Percentiles rank a stretch among this genome's conserved stretches.
Conservation (phyloP, 2,329 filamentous ascomycete genomes). For the Trichoderma harzianum region DNA sequence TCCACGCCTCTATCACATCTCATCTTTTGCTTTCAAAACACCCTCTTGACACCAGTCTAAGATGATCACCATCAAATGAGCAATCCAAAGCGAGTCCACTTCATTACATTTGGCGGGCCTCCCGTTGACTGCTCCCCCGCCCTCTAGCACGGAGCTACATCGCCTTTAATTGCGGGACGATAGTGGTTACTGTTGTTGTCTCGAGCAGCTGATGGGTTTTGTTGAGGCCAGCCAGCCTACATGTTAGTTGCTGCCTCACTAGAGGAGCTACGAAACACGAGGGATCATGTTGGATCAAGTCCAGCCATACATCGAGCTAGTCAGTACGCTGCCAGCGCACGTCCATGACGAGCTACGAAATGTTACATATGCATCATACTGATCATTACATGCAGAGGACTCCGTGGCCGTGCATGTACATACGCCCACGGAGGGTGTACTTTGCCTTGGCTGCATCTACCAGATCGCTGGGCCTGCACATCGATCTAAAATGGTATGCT, state of each 20-base stretch:
- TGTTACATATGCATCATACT: not conserved
- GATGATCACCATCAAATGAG: constrained; percentile 1
- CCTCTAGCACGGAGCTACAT: not conserved
- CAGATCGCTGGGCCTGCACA: constrained; percentile 9
- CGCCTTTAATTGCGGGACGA: not conserved
- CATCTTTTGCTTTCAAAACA: constrained; percentile 2
- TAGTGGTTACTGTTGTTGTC: not conserved
- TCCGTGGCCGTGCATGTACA: not conserved
- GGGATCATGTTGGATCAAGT: not conserved
- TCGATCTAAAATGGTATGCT: not conserved
- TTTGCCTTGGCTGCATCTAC: not conserved
- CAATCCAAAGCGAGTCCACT: not conserved
- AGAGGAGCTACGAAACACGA: not conserved
- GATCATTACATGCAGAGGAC: not conserved
- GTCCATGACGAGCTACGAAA: not conserved
- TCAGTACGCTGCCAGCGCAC: not conserved
- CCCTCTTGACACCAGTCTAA: not conserved
- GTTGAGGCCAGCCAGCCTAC: not conserved
- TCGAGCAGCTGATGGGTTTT: constrained; percentile 5
- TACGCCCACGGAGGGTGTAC: not conserved
- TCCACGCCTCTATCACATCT: constrained; percentile 16
- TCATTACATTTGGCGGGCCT: not conserved
- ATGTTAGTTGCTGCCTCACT: not conserved
- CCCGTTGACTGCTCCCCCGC: not conserved
- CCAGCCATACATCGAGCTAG: not conserved